Base-by-base conservation (phyloP, 257 asterid species). In the Solanum pinnatisectum region DNA sequence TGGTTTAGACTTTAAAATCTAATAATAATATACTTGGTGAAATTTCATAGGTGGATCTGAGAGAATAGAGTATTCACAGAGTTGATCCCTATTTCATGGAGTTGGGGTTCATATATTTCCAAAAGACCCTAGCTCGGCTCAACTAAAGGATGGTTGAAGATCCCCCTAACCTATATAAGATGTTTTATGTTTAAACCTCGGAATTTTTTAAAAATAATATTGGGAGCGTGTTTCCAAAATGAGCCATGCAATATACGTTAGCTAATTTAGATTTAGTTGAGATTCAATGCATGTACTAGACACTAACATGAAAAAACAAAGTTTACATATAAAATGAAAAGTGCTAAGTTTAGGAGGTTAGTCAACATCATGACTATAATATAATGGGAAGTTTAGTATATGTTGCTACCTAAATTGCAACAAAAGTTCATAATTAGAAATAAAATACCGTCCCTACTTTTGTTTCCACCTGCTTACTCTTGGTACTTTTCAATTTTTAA, bases 401-500 rank as follows among this genome's bases (percentile, higher is more conserved):
- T 87, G 76, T 88, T 91, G 91, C 88, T n/a, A 86, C 93, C 91
- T 88, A 87, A 87, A 84, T 78, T 88, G 89, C 88, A 89, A 88
- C 88, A 86, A 86, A 72, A 35, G 84, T 30, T 78, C 86, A 82
- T 82, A 82, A 82, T 82, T 82, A 82, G 70, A 30, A 81, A 82
- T 46, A 10, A 49, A 82, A 82, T 37, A 10, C 20, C 4, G 10
- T 46, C 70, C 86, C 86, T 30, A 46, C 70, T 49, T 82, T 82
- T 20, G 86, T 46, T 82, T 49, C 70, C 70, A 82, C 70, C 79
- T 60, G 42, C 87, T 15, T 32, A 84, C 79, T 68, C 6, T 65
- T 84, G 52, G 39, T n/a, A 15, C 56, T 84, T 35, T n/a, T 23
- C 35, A 84, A 84, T 22, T 18, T n/a, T 84, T 67, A 36, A 68